These are phyloP conservation scores for Coemansia furcata DNA, from an alignment of 192 early-diverging fungal genomes.

Conservation along the genomic window DNA sequence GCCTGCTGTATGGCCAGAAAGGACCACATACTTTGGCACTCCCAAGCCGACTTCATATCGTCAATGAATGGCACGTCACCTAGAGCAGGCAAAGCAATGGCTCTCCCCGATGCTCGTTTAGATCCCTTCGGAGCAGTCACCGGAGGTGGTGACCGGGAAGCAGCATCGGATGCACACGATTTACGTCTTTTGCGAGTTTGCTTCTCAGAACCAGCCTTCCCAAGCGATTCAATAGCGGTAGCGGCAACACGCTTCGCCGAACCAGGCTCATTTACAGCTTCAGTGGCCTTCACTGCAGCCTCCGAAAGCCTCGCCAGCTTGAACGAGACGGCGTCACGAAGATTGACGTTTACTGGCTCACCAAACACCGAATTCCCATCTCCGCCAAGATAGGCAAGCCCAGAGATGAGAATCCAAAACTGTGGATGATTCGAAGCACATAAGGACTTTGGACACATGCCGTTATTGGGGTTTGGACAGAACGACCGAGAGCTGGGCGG, in stretches of 20 bases:
- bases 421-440: slow-evolving; percentile 12
- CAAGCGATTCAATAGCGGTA: not conserved
- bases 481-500: not conserved
- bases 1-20: slow-evolving; percentile 19
- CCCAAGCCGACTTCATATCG: slow-evolving; percentile 23
- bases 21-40: slow-evolving; percentile 17
- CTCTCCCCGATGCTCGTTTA: not conserved
- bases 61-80: slow-evolving; percentile 22
- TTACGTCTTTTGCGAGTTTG: not conserved
- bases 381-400: slow-evolving; percentile 31
- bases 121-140: not conserved
- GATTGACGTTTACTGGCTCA: slow-evolving; percentile 16
- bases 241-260: not conserved
- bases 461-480: not conserved
- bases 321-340: slow-evolving; percentile 7
- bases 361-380: slow-evolving; percentile 31
- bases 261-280: not conserved
- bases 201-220: not conserved
- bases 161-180: not conserved
- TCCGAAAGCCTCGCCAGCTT: not conserved
- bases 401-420: slow-evolving; percentile 45
- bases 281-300: not conserved
- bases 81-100: not conserved
- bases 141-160: not conserved
- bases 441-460: slow-evolving; percentile 13